phyloP scores from a whole-genome alignment of 805 yeast species.

The Starmerella apis region DNA sequence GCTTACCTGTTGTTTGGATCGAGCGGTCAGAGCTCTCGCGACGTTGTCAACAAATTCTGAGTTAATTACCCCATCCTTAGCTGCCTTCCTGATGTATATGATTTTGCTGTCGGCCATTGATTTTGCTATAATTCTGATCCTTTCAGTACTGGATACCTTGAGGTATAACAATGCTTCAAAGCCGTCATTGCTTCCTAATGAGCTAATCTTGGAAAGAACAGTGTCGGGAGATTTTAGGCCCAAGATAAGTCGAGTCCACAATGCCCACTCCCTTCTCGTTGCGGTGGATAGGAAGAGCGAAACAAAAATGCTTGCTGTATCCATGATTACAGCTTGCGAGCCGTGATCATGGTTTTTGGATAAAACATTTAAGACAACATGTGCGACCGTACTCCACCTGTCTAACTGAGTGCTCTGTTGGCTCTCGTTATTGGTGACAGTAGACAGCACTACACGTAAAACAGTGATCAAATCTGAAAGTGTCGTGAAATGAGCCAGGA shows the following conservation, averaged over 20 bases:
- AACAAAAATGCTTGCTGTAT: background rate
- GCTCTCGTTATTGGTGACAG: constrained; percentile 2
- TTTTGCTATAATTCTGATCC: background rate
- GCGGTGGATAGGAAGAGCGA: background rate
- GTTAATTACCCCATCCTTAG: background rate
- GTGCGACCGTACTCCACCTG: constrained; percentile 1
- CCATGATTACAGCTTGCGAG: background rate
- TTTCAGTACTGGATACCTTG: background rate
- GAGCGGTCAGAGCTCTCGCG: background rate
- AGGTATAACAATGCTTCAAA: background rate
- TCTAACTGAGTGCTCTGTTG: constrained; percentile 4
- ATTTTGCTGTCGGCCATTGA: background rate
- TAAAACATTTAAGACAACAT: background rate
- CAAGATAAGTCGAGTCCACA: background rate
- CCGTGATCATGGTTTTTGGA: background rate
- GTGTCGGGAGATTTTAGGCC: background rate
- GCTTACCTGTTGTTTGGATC: background rate
- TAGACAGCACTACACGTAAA: background rate
- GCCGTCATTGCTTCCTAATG: background rate
- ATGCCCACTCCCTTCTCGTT: background rate
- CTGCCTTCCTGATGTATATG: background rate
- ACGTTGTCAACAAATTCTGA: background rate
- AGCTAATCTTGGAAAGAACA: background rate
- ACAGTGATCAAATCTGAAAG: background rate
- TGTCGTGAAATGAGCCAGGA: background rate